Conservation (phyloP, 345 rosid species). For the Stellera chamaejasme region DNA sequence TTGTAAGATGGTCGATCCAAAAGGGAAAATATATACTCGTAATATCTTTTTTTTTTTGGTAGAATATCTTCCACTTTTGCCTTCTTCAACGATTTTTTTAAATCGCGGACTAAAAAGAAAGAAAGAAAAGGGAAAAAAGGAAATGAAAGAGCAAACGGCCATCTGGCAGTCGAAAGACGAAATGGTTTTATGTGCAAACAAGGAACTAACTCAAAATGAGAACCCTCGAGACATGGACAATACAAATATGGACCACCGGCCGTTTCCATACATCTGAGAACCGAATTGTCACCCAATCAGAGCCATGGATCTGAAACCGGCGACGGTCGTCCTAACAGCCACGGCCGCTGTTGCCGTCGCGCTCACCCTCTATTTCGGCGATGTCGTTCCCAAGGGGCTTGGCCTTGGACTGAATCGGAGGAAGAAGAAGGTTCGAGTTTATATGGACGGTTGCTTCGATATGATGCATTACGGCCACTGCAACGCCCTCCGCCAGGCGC, state of each 20-base stretch:
- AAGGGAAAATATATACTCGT: too few relatives aligned
- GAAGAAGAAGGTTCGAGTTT: constrained; percentile 50
- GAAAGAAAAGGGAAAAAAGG: background rate
- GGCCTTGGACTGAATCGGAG: constrained; percentile 27
- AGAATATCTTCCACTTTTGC: too few relatives aligned
- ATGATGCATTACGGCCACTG: constrained; percentile 88
- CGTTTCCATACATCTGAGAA: too few relatives aligned
- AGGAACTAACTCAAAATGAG: background rate
- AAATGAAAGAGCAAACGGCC: background rate
- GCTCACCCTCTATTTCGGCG: constrained; percentile 22
- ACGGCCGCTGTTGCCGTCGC: constrained; percentile 38
- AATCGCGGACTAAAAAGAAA: background rate
- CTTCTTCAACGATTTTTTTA: too few relatives aligned
- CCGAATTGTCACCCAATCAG: too few relatives aligned
- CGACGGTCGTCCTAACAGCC: constrained; percentile 42
- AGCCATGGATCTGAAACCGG: constrained; percentile 32
- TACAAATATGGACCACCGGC: too few relatives aligned
- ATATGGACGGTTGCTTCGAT: constrained; percentile 85
- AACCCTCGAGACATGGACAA: background rate
- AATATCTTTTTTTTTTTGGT: too few relatives aligned
- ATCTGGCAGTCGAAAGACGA: background rate
- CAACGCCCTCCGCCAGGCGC: constrained; percentile 76
- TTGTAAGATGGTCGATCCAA: too few relatives aligned
- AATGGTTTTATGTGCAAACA: too few relatives aligned
- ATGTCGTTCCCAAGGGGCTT: constrained; percentile 3